Percentiles rank a stretch among this genome's conserved stretches.
phyloP scores from a whole-genome alignment of 1,284 basidiomycete genomes.

The Apiotrichum akiyoshidainum region DNA sequence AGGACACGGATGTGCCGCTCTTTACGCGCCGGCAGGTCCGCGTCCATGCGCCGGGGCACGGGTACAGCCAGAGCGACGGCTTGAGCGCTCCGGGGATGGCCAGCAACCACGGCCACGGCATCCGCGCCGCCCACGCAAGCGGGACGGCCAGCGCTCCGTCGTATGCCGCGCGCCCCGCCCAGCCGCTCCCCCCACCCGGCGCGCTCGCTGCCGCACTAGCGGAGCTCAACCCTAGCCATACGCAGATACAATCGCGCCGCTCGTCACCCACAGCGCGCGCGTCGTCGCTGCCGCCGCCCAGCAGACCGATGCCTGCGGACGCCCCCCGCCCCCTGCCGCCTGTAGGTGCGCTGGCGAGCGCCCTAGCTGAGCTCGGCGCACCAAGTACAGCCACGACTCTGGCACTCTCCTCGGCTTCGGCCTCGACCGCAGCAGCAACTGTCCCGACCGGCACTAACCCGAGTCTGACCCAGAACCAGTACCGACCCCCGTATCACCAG shows the following conservation, averaged over 20 bases:
- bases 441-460: no score
- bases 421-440: not conserved
- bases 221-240: not conserved
- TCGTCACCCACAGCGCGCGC: not conserved
- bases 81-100: no score
- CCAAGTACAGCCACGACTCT: not conserved
- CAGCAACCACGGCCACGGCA: no score
- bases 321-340: not conserved
- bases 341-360: not conserved
- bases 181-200: not conserved
- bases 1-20: not conserved
- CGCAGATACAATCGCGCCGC: not conserved
- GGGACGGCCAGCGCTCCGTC: not conserved
- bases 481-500: no score
- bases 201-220: not conserved
- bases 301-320: no score
- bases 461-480: no score
- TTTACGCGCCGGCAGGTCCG: no score
- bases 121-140: not conserved
- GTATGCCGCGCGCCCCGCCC: not conserved
- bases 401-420: no score
- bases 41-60: no score
- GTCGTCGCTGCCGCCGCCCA: not conserved
- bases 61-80: no score
- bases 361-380: not conserved